Base-by-base conservation (phyloP, 345 rosid genomes). In the Sonneratia alba region DNA sequence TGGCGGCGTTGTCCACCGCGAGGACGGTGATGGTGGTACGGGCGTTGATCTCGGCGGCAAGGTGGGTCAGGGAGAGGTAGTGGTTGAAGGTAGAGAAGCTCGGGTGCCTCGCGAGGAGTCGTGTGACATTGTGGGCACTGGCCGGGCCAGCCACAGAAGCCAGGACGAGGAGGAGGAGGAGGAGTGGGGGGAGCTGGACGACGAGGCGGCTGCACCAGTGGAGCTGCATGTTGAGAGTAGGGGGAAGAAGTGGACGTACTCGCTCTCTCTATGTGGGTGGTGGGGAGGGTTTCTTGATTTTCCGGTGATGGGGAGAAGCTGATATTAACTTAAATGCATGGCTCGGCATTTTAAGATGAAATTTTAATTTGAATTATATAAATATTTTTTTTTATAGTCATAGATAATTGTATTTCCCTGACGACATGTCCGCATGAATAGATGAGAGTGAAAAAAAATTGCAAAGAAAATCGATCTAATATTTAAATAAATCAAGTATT, bases 1-100 rank as follows among this genome's bases (percentile, higher is more conserved):
- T 96, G 79, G 86, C 98, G 67, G 85, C 76, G 80, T 96, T 88
- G 79, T 89, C 92, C 37, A 96, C 79, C 77, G 96, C 96, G 76
- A 87, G 87, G 27, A 96, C 90, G 67, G 98, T 96, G 76, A 92
- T 88, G 78, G 99, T 92, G 64, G 87, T 88, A 66, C 83, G 82
- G 70, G 84, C 74, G 85, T 89, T 96, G 89, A 96, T 96, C 70
- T 96, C 97, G 38, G 63, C 81, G 75, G 93, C 97, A 40, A 96
- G 90, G 87, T 88, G 99, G 7, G 98, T 96, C 56, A 75, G 48
- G 69, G 89, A 77, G 27, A 96, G 89, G 88, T 84, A 84, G 74
- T 87, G 96, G 88, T 83, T 96, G 85, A 96, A 92, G 74, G 94
- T 86, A 76, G 99, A 88, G 84, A 91, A 81, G 12, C 78, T 72